A percentile compares a stretch with the other conserved stretches of the same genome.
These are phyloP conservation scores for Solanum pinnatisectum DNA, from an alignment of 257 asterid species.

Conservation along the genomic window DNA sequence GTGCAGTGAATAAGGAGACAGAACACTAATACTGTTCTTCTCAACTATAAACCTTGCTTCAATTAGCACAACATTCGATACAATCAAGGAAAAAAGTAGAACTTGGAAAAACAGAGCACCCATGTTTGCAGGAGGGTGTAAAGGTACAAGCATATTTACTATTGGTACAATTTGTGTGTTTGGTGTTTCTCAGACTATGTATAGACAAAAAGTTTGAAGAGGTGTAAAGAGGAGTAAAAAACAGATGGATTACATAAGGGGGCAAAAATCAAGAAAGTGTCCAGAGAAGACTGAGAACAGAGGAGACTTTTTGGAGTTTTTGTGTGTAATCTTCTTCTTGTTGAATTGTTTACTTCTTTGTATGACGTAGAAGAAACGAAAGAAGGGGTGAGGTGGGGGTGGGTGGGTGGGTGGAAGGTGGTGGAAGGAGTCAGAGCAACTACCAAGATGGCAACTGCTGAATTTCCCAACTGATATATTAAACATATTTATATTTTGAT, in stretches of 20 bases:
- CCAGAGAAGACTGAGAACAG: constrained; percentile 2
- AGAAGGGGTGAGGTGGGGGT: not conserved
- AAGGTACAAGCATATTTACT: not conserved
- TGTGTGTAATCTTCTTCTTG: not conserved
- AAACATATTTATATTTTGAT: not conserved
- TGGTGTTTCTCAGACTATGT: not conserved
- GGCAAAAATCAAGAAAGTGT: not conserved
- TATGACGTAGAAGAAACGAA: constrained; percentile 39
- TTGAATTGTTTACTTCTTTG: not conserved
- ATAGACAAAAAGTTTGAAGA: constrained; percentile 1
- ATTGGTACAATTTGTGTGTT: not conserved
- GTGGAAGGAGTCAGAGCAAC: constrained; percentile 4
- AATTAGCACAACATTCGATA: not conserved
- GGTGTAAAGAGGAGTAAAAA: constrained; percentile 7
- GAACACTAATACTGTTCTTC: constrained; percentile 61
- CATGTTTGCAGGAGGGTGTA: not conserved
- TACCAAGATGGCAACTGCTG: constrained; percentile 15
- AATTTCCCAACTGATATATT: not conserved
- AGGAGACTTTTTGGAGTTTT: constrained; percentile 21
- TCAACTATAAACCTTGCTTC: constrained; percentile 63
- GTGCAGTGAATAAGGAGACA: constrained; percentile 43
- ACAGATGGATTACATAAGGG: not conserved
- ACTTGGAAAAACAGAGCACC: not conserved
- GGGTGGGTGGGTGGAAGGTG: not conserved
- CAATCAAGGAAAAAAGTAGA: constrained; percentile 1